Evolutionary conservation across 2,329 filamentous ascomycete genomes (phyloP), one percentile per base, ranked within the genome.

Genomic region (Trichophyton rubrum): DNA sequence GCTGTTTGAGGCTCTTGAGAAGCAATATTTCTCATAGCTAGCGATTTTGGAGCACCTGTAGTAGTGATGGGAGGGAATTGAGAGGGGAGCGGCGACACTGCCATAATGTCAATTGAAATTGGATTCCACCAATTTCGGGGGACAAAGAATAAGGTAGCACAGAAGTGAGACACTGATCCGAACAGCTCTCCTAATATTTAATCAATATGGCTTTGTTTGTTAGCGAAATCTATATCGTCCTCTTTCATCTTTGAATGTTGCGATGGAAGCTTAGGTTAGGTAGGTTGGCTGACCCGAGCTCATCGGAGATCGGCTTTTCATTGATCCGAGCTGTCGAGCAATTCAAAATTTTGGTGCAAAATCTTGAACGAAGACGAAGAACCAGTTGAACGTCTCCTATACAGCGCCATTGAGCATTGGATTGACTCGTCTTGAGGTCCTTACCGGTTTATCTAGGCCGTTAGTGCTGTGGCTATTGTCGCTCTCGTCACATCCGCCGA

Each of bases 81-180:
- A 49, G 73, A 68, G 63, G 71, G 63, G 22, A 77, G 70, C 55
- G 77, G 77, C 62, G 77, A 79, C 15, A 74, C 68, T 33, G 73
- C 71, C 75, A 77, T 74, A 55, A 7, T 55, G 51, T 55, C n/a
- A 15, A 38, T n/a, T 5, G 30, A 55, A 17, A 27, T 55, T n/a
- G 13, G 51, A 20, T 47, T 20, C 9, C 11, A 5, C 20, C 43
- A 22, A 22, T 47, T 20, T 20, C 20, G 20, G 1, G 43, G 3
- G 43, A 47, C 20, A 47, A 47, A 47, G 43, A 1, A 17, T 3
- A 11, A 8, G 5, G 20, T 51, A 4, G 13, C 3, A 8, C 15
- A 55, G 22, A 2, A 35, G 2, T 35, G 27, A 35, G 7, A 35
- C 30, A 17, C n/a, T 35, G 13, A 3, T 20, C 51, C 27, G n/a